Evolutionary conservation across 2,329 filamentous ascomycete genomes (phyloP).

Genomic region (Cladorrhinum sp.): DNA sequence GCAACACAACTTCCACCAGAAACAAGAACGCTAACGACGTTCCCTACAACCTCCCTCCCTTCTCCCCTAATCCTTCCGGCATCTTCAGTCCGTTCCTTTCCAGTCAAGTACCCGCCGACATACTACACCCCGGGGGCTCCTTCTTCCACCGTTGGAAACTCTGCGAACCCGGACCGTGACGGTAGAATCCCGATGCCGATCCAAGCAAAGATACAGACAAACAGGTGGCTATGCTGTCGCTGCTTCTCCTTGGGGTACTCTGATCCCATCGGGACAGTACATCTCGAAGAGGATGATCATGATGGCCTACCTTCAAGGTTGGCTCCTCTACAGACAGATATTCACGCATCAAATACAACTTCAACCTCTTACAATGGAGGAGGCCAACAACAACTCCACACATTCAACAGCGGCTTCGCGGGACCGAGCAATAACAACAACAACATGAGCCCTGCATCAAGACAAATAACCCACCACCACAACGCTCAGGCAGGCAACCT

Average conservation of each 20-base stretch:
- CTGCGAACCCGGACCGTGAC: background rate
- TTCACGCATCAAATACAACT: no score
- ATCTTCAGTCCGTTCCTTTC: background rate
- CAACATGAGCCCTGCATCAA: background rate
- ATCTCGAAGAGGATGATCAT: no score
- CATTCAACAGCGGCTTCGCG: no score
- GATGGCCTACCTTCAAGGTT: background rate
- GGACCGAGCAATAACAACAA: background rate
- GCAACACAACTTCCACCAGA: background rate
- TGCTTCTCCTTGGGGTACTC: slow-evolving; percentile 17
- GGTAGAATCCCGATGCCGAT: background rate
- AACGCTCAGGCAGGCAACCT: no score
- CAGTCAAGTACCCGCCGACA: slow-evolving; percentile 11
- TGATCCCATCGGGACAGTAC: slow-evolving; percentile 23
- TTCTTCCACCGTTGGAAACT: background rate
- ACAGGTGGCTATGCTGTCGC: slow-evolving; percentile 26
- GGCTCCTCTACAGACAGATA: no score
- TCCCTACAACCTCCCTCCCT: slow-evolving; percentile 23
- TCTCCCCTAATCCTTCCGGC: slow-evolving; percentile 15
- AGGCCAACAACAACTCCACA: no score
- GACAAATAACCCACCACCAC: background rate
- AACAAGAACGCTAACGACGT: slow-evolving; percentile 22
- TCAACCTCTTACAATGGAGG: no score
- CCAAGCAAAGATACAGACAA: slow-evolving; percentile 13
- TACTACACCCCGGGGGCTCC: background rate